These are phyloP conservation scores for Fusarium sp. DNA, from an alignment of 2,329 filamentous ascomycete genomes.

Conservation along the genomic window DNA sequence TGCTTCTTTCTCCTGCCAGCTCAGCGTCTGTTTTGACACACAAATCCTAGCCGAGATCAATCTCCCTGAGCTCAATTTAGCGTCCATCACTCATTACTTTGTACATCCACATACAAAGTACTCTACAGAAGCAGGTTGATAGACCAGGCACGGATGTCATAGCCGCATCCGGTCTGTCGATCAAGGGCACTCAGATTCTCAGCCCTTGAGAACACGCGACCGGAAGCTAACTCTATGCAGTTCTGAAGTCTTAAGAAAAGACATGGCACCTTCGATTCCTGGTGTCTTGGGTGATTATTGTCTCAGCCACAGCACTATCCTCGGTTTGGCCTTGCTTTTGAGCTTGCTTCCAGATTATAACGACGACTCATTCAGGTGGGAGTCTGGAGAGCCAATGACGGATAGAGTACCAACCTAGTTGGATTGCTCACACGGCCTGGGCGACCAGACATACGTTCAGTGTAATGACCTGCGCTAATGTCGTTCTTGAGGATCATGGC, in stretches of 20 bases:
- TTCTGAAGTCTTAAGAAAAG: not conserved
- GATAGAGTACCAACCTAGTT: not conserved
- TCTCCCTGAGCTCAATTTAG: constrained; percentile 1
- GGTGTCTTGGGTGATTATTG: not conserved
- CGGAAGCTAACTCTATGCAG: not conserved
- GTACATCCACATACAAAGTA: not conserved
- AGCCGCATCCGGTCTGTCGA: not conserved
- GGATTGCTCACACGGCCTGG: not conserved
- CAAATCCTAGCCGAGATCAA: not conserved
- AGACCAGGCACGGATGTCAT: not conserved
- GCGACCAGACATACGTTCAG: not conserved
- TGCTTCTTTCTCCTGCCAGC: not conserved
- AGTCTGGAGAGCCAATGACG: not conserved
- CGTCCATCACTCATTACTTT: not conserved
- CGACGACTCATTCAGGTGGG: not conserved
- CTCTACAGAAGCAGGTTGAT: not conserved
- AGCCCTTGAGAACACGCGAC: not conserved
- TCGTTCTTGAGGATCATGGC: not conserved
- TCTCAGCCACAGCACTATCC: constrained; percentile 11
- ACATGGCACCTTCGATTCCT: not conserved
- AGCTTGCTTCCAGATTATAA: not conserved
- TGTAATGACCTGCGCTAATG: not conserved
- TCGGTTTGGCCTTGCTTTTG: not conserved
- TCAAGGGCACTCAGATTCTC: not conserved
- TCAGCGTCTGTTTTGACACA: not conserved